Evolutionary conservation across 208 protist genomes (phyloP).

Genomic region (Wallacemonas collosoma): DNA sequence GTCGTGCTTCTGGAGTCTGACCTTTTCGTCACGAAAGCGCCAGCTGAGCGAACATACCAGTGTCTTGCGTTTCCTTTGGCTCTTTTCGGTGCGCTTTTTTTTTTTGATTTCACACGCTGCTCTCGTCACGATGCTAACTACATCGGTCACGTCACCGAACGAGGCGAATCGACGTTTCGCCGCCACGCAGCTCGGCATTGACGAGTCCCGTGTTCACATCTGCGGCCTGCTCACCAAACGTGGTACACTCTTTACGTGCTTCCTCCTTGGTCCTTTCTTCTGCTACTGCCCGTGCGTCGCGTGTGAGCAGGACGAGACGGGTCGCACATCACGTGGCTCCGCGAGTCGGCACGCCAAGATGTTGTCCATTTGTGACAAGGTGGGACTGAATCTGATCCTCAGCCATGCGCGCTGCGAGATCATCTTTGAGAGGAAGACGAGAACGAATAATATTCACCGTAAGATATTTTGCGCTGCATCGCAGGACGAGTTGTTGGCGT

Average conservation of each 20-base stretch:
- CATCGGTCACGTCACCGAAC: neutral
- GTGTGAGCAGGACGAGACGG: neutral
- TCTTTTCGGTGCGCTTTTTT: neutral
- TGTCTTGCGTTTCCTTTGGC: too few species aligned
- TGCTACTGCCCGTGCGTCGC: conserved; percentile 3
- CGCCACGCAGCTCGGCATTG: neutral
- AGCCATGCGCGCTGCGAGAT: neutral
- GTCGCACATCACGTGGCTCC: neutral
- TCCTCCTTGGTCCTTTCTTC: neutral
- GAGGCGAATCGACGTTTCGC: neutral
- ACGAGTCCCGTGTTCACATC: neutral
- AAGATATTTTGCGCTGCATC: conserved; percentile 17
- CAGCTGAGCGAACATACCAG: too few species aligned
- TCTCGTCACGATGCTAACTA: conserved; percentile 2
- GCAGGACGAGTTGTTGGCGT: conserved; percentile 6
- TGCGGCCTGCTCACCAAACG: conserved; percentile 4
- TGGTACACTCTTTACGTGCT: neutral
- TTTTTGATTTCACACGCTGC: neutral
- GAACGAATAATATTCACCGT: neutral
- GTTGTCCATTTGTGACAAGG: conserved; percentile 11
- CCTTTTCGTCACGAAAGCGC: too few species aligned
- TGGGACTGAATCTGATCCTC: neutral
- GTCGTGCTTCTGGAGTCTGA: too few species aligned
- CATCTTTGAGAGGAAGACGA: neutral
- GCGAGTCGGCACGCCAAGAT: neutral